Evolutionary conservation across 2,329 filamentous ascomycete genomes (phyloP).

Genomic region (Leptographium procerum): DNA sequence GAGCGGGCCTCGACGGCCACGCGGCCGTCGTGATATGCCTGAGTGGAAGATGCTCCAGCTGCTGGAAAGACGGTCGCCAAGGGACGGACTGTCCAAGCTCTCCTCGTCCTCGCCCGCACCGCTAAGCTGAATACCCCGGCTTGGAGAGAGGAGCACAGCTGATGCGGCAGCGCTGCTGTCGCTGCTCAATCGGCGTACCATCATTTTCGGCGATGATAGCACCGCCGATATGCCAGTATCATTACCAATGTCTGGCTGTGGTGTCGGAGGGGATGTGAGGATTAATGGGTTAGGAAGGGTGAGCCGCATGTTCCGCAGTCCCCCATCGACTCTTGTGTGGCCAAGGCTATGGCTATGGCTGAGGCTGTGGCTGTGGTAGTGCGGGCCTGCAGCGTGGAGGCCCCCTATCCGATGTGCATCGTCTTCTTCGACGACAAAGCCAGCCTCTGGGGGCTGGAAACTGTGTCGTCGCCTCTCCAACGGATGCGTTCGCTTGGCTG

Average conservation of each 20-base stretch:
- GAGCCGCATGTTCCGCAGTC: neutral
- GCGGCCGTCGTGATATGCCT: slow-evolving; percentile 15
- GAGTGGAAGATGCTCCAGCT: slow-evolving; percentile 15
- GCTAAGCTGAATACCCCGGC: neutral
- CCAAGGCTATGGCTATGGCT: too few species aligned
- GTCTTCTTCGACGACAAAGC: neutral
- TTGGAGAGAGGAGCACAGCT: too few species aligned
- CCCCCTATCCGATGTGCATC: too few species aligned
- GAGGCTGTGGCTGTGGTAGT: neutral
- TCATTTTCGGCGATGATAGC: neutral
- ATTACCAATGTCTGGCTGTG: neutral
- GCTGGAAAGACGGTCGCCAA: slow-evolving; percentile 11
- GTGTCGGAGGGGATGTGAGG: neutral
- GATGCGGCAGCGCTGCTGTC: slow-evolving; percentile 6
- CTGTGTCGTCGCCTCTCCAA: neutral
- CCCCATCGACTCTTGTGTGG: neutral
- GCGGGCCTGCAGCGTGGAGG: neutral
- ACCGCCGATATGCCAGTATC: slow-evolving; percentile 3
- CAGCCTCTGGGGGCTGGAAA: neutral
- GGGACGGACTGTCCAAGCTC: slow-evolving; percentile 8
- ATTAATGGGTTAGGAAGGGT: slow-evolving; percentile 6
- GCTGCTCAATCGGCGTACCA: too few species aligned
- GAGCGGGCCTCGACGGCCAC: slow-evolving; percentile 18
- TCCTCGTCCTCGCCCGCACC: slow-evolving; percentile 3
- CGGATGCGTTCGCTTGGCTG: neutral